Conservation (phyloP, 805 yeast species). For the Isabelozyma rhagii region DNA sequence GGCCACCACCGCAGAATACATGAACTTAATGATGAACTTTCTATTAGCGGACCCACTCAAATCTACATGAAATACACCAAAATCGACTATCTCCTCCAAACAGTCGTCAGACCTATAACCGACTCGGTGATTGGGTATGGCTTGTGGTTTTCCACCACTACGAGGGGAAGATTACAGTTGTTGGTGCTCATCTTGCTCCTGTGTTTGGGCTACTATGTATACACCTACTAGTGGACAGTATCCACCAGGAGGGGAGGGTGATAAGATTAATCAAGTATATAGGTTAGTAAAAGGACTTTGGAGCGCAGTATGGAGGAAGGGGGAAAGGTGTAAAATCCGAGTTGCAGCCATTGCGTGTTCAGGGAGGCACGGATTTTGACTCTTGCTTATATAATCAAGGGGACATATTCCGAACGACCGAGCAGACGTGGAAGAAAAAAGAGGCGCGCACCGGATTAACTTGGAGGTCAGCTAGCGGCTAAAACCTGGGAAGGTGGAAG, state of each 20-base stretch:
- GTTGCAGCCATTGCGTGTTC: no score
- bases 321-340: no score
- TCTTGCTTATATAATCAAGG: not conserved
- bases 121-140: conserved; percentile 31
- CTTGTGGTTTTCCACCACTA: conserved; percentile 33
- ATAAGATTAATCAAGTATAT: no score
- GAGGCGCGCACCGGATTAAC: not conserved
- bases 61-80: conserved; percentile 34
- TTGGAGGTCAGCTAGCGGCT: not conserved
- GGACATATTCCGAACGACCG: not conserved
- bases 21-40: conserved; percentile 8
- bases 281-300: no score
- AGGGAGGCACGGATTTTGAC: not conserved
- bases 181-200: conserved; percentile 12
- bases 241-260: no score
- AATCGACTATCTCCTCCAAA: conserved; percentile 24
- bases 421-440: not conserved
- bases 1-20: not conserved
- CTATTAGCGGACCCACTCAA: conserved; percentile 39
- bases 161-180: conserved; percentile 27
- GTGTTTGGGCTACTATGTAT: not conserved
- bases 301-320: no score
- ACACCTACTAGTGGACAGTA: not conserved
- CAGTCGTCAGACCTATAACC: conserved; percentile 18
- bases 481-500: not conserved